Evolutionary conservation across 2,329 filamentous ascomycete genomes (phyloP).

Genomic region (Penicillium sp.): DNA sequence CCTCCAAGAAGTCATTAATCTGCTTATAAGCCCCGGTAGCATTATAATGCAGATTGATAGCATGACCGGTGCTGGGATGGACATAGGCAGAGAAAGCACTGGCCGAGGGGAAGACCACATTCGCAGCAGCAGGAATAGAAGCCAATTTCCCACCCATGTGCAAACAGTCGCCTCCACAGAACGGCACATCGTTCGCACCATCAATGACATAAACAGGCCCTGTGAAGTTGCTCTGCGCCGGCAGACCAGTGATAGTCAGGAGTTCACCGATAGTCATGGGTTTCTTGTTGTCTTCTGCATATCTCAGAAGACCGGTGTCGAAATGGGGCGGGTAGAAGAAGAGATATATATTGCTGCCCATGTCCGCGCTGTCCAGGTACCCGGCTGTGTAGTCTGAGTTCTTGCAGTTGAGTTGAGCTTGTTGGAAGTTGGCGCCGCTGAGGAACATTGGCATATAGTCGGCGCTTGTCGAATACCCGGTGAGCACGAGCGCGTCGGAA

Average conservation of each 20-base stretch:
- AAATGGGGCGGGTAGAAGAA: constrained; percentile 17
- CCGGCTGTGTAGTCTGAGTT: constrained; percentile 18
- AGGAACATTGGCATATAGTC: constrained; percentile 17
- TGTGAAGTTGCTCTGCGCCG: constrained; percentile 15
- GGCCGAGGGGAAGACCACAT: constrained; percentile 17
- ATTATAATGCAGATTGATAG: constrained; percentile 30
- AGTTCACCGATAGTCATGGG: constrained; percentile 28
- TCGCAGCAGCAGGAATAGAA: constrained; percentile 14
- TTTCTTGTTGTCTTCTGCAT: constrained; percentile 23
- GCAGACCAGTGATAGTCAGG: constrained; percentile 16
- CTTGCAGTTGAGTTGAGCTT: constrained; percentile 18
- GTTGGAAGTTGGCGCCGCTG: constrained; percentile 19
- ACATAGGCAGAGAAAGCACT: constrained; percentile 24
- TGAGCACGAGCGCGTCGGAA: constrained; percentile 41
- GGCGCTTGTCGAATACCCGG: constrained; percentile 35
- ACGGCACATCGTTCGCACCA: constrained; percentile 20
- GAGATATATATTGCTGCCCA: constrained; percentile 13
- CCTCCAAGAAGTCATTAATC: constrained; percentile 10
- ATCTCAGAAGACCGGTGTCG: constrained; percentile 12
- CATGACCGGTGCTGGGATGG: constrained; percentile 27
- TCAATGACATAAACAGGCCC: constrained; percentile 28
- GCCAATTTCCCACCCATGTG: constrained; percentile 16
- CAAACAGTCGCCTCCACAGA: constrained; percentile 28
- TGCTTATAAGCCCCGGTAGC: constrained; percentile 24
- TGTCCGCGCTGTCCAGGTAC: constrained; percentile 22